Percentiles rank a stretch among this genome's conserved stretches.
Conservation (phyloP, 2,329 filamentous ascomycete genomes). For the Aspergillus eucalypticola region DNA sequence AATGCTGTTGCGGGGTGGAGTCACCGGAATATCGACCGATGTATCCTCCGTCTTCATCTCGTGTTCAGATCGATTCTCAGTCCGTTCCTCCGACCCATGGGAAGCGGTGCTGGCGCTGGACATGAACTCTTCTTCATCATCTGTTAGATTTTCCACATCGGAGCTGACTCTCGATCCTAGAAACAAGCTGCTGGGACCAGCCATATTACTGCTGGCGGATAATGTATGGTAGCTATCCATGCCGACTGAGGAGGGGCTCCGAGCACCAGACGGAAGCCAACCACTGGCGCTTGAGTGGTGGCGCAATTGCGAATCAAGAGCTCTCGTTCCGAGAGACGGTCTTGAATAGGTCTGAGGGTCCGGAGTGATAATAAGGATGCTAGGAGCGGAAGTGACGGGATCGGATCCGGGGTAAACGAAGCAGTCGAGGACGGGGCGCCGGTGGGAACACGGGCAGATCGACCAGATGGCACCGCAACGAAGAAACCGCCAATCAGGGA, state of each 20-base stretch:
- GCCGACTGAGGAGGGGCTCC: neutral
- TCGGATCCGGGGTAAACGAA: slow-evolving; percentile 16
- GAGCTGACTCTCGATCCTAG: slow-evolving; percentile 26
- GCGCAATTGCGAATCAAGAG: neutral
- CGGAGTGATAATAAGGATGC: neutral
- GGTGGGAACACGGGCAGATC: slow-evolving; percentile 15
- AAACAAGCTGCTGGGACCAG: slow-evolving; percentile 25
- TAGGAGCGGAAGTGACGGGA: slow-evolving; percentile 13
- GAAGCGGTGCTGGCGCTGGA: slow-evolving; percentile 31
- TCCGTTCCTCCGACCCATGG: slow-evolving; percentile 18
- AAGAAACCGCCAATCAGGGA: slow-evolving; percentile 18
- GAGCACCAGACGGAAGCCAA: neutral
- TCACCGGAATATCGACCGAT: neutral
- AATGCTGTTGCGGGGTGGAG: neutral
- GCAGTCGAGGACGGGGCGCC: slow-evolving; percentile 7
- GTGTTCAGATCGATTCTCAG: slow-evolving; percentile 10
- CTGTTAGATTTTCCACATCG: slow-evolving; percentile 28
- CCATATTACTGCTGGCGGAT: slow-evolving; percentile 24
- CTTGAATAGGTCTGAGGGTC: neutral
- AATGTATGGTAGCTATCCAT: slow-evolving; percentile 5
- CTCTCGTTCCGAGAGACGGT: neutral
- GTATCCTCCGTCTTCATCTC: slow-evolving; percentile 3
- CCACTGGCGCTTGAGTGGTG: slow-evolving; percentile 1
- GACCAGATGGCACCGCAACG: slow-evolving; percentile 8
- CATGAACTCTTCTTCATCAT: slow-evolving; percentile 34